phyloP scores from a whole-genome alignment of 768 basidiomycete species.

The Russula virescens region DNA sequence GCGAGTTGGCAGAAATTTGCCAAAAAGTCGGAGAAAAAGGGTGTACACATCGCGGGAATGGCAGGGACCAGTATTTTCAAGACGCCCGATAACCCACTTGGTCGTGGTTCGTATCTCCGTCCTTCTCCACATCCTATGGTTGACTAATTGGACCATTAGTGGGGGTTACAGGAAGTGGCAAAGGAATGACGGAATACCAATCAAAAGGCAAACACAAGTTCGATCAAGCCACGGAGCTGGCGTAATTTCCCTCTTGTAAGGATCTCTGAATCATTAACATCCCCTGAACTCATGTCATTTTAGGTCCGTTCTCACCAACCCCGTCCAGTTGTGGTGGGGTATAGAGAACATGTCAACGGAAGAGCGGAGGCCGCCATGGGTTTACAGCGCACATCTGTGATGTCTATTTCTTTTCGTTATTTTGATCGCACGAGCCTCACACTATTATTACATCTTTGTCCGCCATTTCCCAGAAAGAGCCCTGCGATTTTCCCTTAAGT shows the following conservation, averaged over 20 bases:
- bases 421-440: constrained; percentile 18
- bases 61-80: constrained; percentile 90
- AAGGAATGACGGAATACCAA: constrained; percentile 24
- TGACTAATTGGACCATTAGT: constrained; percentile 10
- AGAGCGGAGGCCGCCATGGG: constrained; percentile 15
- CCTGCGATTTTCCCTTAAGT: constrained; percentile 3
- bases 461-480: constrained; percentile 13
- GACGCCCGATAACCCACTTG: constrained; percentile 87
- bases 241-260: constrained; percentile 11
- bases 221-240: constrained; percentile 7
- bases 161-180: constrained; percentile 19
- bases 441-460: not conserved
- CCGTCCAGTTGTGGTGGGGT: constrained; percentile 9
- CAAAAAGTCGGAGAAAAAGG: constrained; percentile 92
- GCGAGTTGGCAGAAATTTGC: constrained; percentile 92
- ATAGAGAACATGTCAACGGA: constrained; percentile 16
- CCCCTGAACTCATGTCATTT: constrained; percentile 3
- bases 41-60: constrained; percentile 83
- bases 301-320: not conserved
- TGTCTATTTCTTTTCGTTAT: constrained; percentile 18
- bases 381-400: constrained; percentile 18
- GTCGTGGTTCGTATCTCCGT: constrained; percentile 54
- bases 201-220: constrained; percentile 26
- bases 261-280: constrained; percentile 1
- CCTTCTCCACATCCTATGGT: constrained; percentile 19